phyloP scores from a whole-genome alignment of 148 eudicot genomes.

The Silene latifolia region DNA sequence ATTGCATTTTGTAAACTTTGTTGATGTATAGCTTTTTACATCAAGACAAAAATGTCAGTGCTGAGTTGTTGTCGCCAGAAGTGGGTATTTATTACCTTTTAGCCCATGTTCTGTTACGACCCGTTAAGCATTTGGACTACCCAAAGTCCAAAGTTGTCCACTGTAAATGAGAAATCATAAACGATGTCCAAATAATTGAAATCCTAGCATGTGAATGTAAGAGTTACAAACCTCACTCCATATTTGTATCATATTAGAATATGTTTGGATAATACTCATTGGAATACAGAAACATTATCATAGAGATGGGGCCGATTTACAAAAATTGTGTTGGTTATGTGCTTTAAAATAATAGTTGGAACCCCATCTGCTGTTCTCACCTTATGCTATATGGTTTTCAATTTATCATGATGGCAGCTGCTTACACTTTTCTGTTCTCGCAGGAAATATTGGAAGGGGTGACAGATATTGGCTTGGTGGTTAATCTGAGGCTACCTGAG shows the following conservation, averaged over 20 bases:
- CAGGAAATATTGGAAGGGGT: constrained; percentile 97
- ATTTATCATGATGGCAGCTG: constrained; percentile 3
- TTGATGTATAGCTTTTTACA: background rate
- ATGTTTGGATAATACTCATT: background rate
- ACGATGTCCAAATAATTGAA: too few relatives aligned
- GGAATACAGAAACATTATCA: background rate
- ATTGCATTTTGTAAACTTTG: background rate
- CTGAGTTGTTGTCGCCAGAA: background rate
- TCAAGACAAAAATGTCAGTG: background rate
- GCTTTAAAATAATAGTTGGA: background rate
- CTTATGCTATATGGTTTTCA: background rate
- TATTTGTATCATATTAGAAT: background rate
- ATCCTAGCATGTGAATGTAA: background rate
- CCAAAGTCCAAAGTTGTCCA: too few relatives aligned
- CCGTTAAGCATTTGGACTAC: too few relatives aligned
- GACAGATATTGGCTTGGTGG: constrained; percentile 89
- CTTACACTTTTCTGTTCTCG: constrained; percentile 19
- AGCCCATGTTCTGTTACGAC: too few relatives aligned
- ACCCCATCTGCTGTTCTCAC: background rate
- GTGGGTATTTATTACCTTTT: background rate
- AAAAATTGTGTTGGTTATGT: background rate
- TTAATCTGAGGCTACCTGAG: constrained; percentile 89
- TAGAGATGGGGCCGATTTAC: background rate
- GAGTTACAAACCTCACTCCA: background rate
- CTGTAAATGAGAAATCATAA: too few relatives aligned